Evolutionary conservation across 192 early-diverging fungal genomes (phyloP).

Genomic region (Pecoramyces ruminantium): DNA sequence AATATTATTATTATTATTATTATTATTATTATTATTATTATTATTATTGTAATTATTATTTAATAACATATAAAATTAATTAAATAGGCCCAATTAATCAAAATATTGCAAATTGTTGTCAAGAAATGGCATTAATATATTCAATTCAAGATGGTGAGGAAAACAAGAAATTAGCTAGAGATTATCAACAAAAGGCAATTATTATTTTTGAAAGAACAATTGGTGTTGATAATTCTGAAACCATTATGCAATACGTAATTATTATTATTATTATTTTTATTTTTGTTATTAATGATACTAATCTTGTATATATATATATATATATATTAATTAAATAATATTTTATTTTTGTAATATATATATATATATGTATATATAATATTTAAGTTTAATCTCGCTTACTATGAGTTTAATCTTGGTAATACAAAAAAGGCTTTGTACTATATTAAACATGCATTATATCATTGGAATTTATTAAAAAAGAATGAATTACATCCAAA

Average conservation of each 20-base stretch:
- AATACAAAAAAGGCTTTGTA: conserved; percentile 52
- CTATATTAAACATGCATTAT: conserved; percentile 65
- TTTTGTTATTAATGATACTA: too few relatives aligned
- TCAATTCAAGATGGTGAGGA: conserved; percentile 50
- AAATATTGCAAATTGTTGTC: conserved; percentile 74
- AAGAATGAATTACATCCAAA: background rate
- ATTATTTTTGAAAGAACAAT: conserved; percentile 66
- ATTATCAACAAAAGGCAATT: conserved; percentile 55
- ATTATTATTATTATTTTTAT: background rate
- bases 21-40: too few relatives aligned
- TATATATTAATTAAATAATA: too few relatives aligned
- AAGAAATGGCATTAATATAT: conserved; percentile 62
- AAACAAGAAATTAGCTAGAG: conserved; percentile 41
- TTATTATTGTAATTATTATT: too few relatives aligned
- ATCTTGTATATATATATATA: background rate
- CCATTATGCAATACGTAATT: conserved; percentile 70
- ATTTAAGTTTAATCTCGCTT: conserved; percentile 44
- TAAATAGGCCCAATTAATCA: conserved; percentile 61
- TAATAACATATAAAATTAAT: too few relatives aligned
- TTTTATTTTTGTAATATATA: too few relatives aligned
- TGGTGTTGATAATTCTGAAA: conserved; percentile 75
- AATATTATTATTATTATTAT: background rate
- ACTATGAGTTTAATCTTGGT: conserved; percentile 72
- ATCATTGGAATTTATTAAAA: conserved; percentile 56
- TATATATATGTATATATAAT: background rate